These are phyloP conservation scores for Setomelanomma holmii DNA, from an alignment of 2,329 filamentous ascomycete genomes.

Conservation along the genomic window DNA sequence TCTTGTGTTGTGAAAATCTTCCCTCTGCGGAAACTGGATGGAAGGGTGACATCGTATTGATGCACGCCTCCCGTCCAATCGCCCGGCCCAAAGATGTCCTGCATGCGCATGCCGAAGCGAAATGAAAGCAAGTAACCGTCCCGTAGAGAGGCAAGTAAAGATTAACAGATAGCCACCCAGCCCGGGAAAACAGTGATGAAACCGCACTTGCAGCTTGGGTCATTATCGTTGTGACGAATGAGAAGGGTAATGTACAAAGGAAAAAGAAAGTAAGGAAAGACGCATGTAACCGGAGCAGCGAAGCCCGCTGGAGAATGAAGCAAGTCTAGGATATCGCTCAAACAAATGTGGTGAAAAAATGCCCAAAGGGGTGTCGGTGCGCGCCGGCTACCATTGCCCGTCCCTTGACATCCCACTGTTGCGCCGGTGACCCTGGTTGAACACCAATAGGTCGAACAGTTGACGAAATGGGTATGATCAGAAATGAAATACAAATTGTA, in stretches of 20 bases:
- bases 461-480: constrained; percentile 36
- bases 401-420: constrained; percentile 10
- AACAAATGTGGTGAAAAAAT: background rate
- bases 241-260: constrained; percentile 13
- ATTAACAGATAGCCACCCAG: constrained; percentile 30
- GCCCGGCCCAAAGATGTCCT: constrained; percentile 22
- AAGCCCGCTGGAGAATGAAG: constrained; percentile 26
- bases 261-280: constrained; percentile 21
- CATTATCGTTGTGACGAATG: constrained; percentile 27
- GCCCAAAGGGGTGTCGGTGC: constrained; percentile 13
- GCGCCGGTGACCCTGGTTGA: constrained; percentile 21
- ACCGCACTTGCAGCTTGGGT: constrained; percentile 21
- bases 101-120: constrained; percentile 23
- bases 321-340: constrained; percentile 42
- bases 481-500: constrained; percentile 16
- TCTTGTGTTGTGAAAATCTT: background rate
- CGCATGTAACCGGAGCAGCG: constrained; percentile 25
- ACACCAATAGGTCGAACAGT: constrained; percentile 14
- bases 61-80: constrained; percentile 17
- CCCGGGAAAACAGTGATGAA: constrained; percentile 9
- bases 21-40: background rate
- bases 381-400: constrained; percentile 19
- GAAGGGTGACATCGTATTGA: constrained; percentile 12
- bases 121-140: constrained; percentile 11
- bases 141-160: constrained; percentile 12